Conservation (phyloP, 805 yeast species). For the Allodekkera sacchari region DNA sequence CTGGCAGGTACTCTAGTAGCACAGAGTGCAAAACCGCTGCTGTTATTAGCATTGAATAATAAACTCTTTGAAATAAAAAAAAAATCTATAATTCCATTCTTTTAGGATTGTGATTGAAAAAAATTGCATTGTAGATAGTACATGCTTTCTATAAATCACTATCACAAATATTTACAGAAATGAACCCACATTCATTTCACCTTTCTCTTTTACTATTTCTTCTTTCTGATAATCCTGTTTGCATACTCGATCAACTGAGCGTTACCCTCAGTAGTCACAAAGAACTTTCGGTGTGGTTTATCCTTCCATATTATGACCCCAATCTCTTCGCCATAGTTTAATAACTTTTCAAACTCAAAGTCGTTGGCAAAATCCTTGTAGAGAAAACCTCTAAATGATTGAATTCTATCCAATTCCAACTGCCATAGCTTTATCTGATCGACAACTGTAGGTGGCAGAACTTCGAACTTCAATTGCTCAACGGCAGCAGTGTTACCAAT, state of each 20-base stretch:
- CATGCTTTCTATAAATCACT: no score
- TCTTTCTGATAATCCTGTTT: slow-evolving; percentile 42
- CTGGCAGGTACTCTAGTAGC: no score
- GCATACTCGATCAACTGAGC: slow-evolving; percentile 89
- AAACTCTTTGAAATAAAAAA: no score
- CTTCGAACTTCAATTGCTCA: slow-evolving; percentile 42
- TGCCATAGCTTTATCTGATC: slow-evolving; percentile 97
- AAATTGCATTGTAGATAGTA: no score
- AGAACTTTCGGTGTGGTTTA: slow-evolving; percentile 58
- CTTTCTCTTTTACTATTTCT: no score
- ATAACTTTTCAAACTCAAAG: slow-evolving; percentile 65
- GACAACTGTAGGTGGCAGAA: slow-evolving; percentile 91
- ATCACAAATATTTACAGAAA: no score
- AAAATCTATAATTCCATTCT: no score
- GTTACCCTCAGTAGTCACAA: slow-evolving; percentile 82
- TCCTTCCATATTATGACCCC: slow-evolving; percentile 92
- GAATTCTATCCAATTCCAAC: slow-evolving; percentile 86
- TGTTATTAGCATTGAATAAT: no score
- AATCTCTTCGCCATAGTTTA: slow-evolving; percentile 77
- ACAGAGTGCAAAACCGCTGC: no score
- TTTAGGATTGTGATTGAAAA: no score
- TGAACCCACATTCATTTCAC: no score
- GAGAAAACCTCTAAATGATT: slow-evolving; percentile 76
- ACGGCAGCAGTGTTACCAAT: slow-evolving; percentile 30
- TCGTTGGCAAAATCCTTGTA: slow-evolving; percentile 78